These are phyloP conservation scores for Zygotorulaspora chibaensis DNA, from an alignment of 805 yeast species.

Conservation along the genomic window DNA sequence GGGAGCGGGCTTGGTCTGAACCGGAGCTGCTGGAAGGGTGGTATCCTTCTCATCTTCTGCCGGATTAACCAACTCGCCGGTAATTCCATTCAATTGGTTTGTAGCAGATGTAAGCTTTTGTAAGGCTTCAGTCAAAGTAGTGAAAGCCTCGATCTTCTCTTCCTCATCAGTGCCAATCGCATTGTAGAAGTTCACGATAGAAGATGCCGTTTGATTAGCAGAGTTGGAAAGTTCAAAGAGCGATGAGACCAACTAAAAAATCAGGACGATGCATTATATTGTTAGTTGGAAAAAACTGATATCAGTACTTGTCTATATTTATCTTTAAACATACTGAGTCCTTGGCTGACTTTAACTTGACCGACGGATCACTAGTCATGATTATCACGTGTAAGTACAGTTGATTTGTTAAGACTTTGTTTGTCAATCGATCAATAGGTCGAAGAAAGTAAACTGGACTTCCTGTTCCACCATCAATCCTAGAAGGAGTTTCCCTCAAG, in stretches of 20 bases:
- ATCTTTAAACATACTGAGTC: slow-evolving; percentile 35
- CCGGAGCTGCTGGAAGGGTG: slow-evolving; percentile 8
- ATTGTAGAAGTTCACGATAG: slow-evolving; percentile 73
- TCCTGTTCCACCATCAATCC: not conserved
- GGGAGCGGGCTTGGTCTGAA: slow-evolving; percentile 27
- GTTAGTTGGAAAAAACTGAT: slow-evolving; percentile 9
- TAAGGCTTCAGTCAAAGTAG: slow-evolving; percentile 40
- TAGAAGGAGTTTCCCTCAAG: slow-evolving; percentile 2
- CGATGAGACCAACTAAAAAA: slow-evolving; percentile 60
- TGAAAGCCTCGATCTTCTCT: slow-evolving; percentile 43
- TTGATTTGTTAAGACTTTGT: not conserved
- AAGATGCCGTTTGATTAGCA: slow-evolving; percentile 79
- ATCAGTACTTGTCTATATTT: not conserved
- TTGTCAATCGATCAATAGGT: not conserved
- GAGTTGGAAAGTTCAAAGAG: slow-evolving; percentile 79
- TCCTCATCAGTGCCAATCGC: slow-evolving; percentile 46
- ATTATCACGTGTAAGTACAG: slow-evolving; percentile 7
- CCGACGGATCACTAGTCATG: slow-evolving; percentile 33
- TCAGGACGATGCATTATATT: not conserved
- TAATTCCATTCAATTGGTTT: slow-evolving; percentile 29
- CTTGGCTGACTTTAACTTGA: slow-evolving; percentile 36
- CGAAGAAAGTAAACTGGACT: not conserved
- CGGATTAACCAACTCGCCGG: slow-evolving; percentile 32
- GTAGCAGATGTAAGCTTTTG: slow-evolving; percentile 39
- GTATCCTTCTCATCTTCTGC: slow-evolving; percentile 33